These are phyloP conservation scores for Pseudocercospora musae DNA, from an alignment of 2,329 filamentous ascomycete species.

Conservation along the genomic window DNA sequence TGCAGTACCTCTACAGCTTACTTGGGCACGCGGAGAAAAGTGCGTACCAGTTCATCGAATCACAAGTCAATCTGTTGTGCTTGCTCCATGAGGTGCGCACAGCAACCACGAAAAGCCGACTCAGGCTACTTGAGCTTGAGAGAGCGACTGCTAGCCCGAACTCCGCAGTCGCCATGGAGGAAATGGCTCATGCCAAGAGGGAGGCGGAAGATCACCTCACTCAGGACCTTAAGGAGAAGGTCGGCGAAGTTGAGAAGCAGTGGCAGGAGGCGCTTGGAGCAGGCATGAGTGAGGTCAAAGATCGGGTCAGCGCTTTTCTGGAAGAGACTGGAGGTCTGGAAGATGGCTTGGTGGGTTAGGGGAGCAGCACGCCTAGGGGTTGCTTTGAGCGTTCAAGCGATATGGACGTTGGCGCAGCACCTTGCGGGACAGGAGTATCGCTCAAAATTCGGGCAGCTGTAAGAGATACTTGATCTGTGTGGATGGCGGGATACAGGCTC, in stretches of 20 bases:
- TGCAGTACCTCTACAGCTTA: conserved; percentile 86
- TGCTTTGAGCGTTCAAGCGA: not conserved
- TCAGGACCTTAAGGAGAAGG: conserved; percentile 88
- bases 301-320: conserved; percentile 69
- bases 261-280: conserved; percentile 86
- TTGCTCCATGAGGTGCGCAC: conserved; percentile 87
- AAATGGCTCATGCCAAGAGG: conserved; percentile 57
- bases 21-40: conserved; percentile 86
- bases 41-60: conserved; percentile 95
- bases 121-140: conserved; percentile 65
- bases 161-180: conserved; percentile 26
- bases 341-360: conserved; percentile 45
- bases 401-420: not conserved
- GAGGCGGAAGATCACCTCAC: conserved; percentile 71
- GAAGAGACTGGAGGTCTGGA: conserved; percentile 83
- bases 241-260: conserved; percentile 82
- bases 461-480: not conserved
- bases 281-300: conserved; percentile 68
- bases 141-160: conserved; percentile 39
- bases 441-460: not conserved
- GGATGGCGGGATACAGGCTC: not conserved
- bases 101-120: conserved; percentile 67
- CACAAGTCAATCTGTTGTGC: conserved; percentile 85
- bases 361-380: not conserved
- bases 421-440: not conserved